Evolutionary conservation across 495 filamentous ascomycete genomes (phyloP).

Genomic region (Parmelia sp.): DNA sequence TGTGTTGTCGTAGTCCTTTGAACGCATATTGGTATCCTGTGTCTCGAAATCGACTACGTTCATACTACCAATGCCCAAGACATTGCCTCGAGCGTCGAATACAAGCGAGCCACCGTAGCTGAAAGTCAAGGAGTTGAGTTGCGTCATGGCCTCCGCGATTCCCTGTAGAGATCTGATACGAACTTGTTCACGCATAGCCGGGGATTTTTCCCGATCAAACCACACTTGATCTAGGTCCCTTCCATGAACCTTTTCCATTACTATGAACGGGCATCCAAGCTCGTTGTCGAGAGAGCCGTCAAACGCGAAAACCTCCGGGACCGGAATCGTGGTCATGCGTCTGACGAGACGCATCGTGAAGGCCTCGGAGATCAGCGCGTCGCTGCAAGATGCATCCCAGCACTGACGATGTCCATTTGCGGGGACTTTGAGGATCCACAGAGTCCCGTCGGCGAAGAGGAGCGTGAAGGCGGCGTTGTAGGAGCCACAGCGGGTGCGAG

Average conservation of each 20-base stretch:
- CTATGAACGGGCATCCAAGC: constrained; percentile 10
- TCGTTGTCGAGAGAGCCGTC: constrained; percentile 18
- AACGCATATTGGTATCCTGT: background rate
- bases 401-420: constrained; percentile 24
- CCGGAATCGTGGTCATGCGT: constrained; percentile 29
- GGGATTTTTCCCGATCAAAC: constrained; percentile 18
- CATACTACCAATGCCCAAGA: background rate
- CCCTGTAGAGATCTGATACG: background rate
- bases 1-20: background rate
- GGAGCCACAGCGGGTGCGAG: constrained; percentile 14
- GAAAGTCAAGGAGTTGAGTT: background rate
- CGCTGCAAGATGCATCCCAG: constrained; percentile 26
- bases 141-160: background rate
- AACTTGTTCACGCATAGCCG: background rate
- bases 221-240: constrained; percentile 25
- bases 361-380: constrained; percentile 29
- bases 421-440: constrained; percentile 28
- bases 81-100: background rate
- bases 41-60: background rate
- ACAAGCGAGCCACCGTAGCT: background rate
- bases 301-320: constrained; percentile 30
- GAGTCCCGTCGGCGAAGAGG: constrained; percentile 19
- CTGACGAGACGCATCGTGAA: constrained; percentile 31
- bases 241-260: constrained; percentile 26
- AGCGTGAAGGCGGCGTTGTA: constrained; percentile 26